Evolutionary conservation across 208 protist species (phyloP).

Genomic region (Crithidia acanthocephali): DNA sequence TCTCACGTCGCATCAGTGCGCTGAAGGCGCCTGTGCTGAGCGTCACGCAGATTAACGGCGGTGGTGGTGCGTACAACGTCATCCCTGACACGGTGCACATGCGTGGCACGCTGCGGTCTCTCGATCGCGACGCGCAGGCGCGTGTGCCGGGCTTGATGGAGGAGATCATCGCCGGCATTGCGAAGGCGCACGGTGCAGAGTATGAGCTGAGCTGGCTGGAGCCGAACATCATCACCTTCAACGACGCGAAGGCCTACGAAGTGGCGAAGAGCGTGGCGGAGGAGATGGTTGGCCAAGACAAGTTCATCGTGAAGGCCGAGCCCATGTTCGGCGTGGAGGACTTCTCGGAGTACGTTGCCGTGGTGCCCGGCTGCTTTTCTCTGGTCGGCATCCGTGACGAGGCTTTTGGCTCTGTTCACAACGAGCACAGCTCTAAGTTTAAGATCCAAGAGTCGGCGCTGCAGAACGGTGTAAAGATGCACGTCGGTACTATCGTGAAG

Average conservation of each 20-base stretch:
- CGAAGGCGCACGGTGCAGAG: slow-evolving; percentile 47
- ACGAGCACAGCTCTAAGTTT: slow-evolving; percentile 43
- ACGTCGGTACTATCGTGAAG: not conserved
- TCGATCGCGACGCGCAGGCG: slow-evolving; percentile 40
- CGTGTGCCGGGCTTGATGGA: not conserved
- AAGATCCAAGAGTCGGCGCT: slow-evolving; percentile 46
- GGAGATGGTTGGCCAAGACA: slow-evolving; percentile 38
- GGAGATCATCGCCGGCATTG: slow-evolving; percentile 25
- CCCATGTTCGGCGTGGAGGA: slow-evolving; percentile 69
- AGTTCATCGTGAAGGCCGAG: slow-evolving; percentile 45
- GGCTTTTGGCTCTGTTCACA: slow-evolving; percentile 21
- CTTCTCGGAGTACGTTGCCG: slow-evolving; percentile 75
- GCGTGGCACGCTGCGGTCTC: slow-evolving; percentile 67
- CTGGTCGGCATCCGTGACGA: slow-evolving; percentile 45
- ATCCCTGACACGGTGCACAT: slow-evolving; percentile 70
- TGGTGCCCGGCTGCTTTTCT: slow-evolving; percentile 64
- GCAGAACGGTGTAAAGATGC: slow-evolving; percentile 35
- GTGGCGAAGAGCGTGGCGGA: slow-evolving; percentile 45
- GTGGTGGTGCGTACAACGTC: slow-evolving; percentile 71
- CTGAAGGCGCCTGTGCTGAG: slow-evolving; percentile 63
- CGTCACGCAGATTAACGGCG: slow-evolving; percentile 58
- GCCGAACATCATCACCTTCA: slow-evolving; percentile 85
- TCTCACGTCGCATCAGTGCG: slow-evolving; percentile 65
- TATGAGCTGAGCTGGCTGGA: slow-evolving; percentile 75
- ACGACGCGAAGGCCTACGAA: slow-evolving; percentile 68